phyloP scores from a whole-genome alignment of 140 eudicot genomes.

The Flaveria floridana region DNA sequence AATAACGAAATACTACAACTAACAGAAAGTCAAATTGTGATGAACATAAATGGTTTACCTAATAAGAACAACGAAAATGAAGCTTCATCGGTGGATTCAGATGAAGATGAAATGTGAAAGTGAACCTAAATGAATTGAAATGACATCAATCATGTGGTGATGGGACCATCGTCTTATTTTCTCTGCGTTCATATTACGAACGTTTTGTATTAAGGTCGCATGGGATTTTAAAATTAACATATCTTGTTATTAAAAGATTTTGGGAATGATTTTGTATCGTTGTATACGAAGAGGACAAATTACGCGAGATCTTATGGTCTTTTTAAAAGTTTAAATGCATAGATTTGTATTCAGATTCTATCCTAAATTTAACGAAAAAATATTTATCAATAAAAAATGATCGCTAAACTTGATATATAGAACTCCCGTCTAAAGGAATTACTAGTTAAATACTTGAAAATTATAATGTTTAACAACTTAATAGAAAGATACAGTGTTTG shows the following conservation, averaged over 20 bases:
- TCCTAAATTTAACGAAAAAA: too few species aligned
- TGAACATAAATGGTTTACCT: background rate
- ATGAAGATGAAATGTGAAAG: slow-evolving; percentile 27
- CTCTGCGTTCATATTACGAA: slow-evolving; percentile 20
- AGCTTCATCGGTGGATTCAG: background rate
- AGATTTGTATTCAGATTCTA: too few species aligned
- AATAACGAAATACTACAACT: background rate
- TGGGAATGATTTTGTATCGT: background rate
- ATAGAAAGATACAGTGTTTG: too few species aligned
- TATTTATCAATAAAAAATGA: too few species aligned
- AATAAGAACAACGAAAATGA: background rate
- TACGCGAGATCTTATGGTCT: too few species aligned
- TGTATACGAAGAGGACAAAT: too few species aligned
- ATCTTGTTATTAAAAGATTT: background rate
- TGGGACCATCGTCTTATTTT: slow-evolving; percentile 31
- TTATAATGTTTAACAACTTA: too few species aligned
- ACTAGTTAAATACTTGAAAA: too few species aligned
- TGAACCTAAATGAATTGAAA: slow-evolving; percentile 17
- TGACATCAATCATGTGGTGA: slow-evolving; percentile 33
- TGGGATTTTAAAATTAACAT: background rate
- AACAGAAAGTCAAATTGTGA: background rate
- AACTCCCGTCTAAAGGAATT: too few species aligned
- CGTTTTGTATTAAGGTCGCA: background rate
- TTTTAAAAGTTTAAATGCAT: too few species aligned
- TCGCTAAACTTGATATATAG: too few species aligned